A percentile compares a stretch with the other conserved stretches of the same genome.
Conservation (phyloP, 2,329 filamentous ascomycete genomes). For the Fusarium lyarnte region DNA sequence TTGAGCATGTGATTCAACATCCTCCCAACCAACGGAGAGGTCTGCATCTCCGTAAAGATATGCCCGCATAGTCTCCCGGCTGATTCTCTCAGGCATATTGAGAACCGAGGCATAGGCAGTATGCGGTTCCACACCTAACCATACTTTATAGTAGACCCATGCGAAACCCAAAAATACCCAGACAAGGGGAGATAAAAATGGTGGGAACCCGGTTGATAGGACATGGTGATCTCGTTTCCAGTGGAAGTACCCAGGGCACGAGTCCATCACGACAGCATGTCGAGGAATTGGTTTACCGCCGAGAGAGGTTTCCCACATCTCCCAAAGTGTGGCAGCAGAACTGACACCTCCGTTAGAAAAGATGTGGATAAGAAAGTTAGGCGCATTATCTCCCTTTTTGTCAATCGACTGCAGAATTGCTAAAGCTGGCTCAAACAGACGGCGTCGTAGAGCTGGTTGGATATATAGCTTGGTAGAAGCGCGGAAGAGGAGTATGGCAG, state of each 20-base stretch:
- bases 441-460: constrained; percentile 44
- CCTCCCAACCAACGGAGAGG: constrained; percentile 54
- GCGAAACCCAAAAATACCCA: constrained; percentile 47
- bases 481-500: constrained; percentile 59
- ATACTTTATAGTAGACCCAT: constrained; percentile 46
- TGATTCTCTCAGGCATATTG: constrained; percentile 48
- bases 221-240: constrained; percentile 53
- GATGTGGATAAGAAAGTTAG: constrained; percentile 56
- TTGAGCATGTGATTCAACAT: constrained; percentile 60
- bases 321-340: constrained; percentile 50
- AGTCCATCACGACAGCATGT: constrained; percentile 59
- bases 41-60: constrained; percentile 64
- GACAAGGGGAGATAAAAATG: constrained; percentile 48
- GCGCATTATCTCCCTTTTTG: constrained; percentile 34
- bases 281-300: constrained; percentile 48
- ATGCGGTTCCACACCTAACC: constrained; percentile 45
- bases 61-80: constrained; percentile 55
- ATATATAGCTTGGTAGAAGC: constrained; percentile 52
- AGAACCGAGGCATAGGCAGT: constrained; percentile 50
- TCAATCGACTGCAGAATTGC: constrained; percentile 48
- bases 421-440: constrained; percentile 52
- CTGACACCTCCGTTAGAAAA: constrained; percentile 64
- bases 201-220: constrained; percentile 49
- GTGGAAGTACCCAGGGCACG: constrained; percentile 57
- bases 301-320: constrained; percentile 30